Percentiles rank a stretch among this genome's conserved stretches.
phyloP scores from a whole-genome alignment of 331 rosid species.

The Phaseolus coccineus region DNA sequence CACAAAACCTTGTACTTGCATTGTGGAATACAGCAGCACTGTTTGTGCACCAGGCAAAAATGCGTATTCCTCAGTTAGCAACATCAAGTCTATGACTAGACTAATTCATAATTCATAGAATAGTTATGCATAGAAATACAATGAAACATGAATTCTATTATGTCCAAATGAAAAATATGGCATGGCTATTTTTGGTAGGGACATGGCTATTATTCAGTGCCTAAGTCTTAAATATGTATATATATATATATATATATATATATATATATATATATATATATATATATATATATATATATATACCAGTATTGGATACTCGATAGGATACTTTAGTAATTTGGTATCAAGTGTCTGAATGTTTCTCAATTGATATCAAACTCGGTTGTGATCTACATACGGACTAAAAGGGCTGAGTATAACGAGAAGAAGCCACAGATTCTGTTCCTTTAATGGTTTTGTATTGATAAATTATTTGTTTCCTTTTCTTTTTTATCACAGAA shows the following conservation, averaged over 20 bases:
- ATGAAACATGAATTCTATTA: neutral
- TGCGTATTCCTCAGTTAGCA: constrained; percentile 22
- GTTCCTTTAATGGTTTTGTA: too few relatives aligned
- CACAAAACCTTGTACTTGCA: constrained; percentile 80
- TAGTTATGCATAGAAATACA: constrained; percentile 6
- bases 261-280: too few relatives aligned
- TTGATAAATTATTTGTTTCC: too few relatives aligned
- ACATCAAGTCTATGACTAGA: constrained; percentile 5
- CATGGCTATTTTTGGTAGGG: neutral
- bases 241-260: too few relatives aligned
- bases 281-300: neutral
- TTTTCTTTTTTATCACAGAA: too few relatives aligned
- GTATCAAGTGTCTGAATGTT: neutral
- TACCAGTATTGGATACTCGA: neutral
- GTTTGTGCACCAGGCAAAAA: constrained; percentile 10
- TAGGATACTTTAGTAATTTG: neutral
- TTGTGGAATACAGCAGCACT: constrained; percentile 93
- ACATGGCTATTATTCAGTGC: neutral
- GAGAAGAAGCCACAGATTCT: too few relatives aligned
- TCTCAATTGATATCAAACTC: neutral
- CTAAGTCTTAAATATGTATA: neutral
- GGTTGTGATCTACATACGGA: neutral
- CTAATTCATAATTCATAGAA: neutral
- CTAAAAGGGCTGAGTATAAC: neutral
- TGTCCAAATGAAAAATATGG: too few relatives aligned